Percentiles rank a stretch among this genome's conserved stretches.
phyloP scores from a whole-genome alignment of 257 asterid species.

The Ballota nigra region DNA sequence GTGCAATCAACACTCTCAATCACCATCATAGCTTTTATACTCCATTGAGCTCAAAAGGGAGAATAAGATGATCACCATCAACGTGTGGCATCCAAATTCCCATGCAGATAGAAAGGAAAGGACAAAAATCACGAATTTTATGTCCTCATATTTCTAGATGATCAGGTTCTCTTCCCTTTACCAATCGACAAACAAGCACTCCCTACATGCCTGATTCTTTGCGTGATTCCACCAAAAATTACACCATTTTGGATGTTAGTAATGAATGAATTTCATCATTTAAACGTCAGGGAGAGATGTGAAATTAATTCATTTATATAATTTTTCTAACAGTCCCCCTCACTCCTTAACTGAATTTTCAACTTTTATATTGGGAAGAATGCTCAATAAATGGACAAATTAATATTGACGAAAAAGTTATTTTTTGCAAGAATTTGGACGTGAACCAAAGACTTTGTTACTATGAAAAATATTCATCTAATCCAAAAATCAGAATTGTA shows the following conservation, averaged over 20 bases:
- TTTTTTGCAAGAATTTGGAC: too few species aligned
- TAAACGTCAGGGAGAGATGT: too few species aligned
- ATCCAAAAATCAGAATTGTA: too few species aligned
- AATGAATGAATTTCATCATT: too few species aligned
- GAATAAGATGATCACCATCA: constrained; percentile 27
- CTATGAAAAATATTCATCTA: too few species aligned
- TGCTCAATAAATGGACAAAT: too few species aligned
- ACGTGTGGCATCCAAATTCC: constrained; percentile 26
- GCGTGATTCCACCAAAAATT: constrained; percentile 20
- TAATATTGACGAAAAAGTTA: too few species aligned
- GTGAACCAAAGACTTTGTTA: too few species aligned
- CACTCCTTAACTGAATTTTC: too few species aligned
- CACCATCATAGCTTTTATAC: constrained; percentile 21
- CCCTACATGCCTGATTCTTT: constrained; percentile 8
- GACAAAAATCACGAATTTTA: constrained; percentile 14
- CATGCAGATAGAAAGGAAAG: constrained; percentile 17
- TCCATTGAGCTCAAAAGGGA: constrained; percentile 18
- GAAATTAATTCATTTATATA: too few species aligned
- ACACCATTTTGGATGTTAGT: not conserved
- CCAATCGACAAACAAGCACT: constrained; percentile 16
- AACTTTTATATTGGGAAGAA: too few species aligned
- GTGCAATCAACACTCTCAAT: constrained; percentile 12
- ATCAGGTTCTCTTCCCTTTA: constrained; percentile 24
- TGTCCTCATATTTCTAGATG: constrained; percentile 24
- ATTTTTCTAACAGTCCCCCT: too few species aligned